Evolutionary conservation across 805 yeast species (phyloP).

Genomic region (Yarrowia hollandica): DNA sequence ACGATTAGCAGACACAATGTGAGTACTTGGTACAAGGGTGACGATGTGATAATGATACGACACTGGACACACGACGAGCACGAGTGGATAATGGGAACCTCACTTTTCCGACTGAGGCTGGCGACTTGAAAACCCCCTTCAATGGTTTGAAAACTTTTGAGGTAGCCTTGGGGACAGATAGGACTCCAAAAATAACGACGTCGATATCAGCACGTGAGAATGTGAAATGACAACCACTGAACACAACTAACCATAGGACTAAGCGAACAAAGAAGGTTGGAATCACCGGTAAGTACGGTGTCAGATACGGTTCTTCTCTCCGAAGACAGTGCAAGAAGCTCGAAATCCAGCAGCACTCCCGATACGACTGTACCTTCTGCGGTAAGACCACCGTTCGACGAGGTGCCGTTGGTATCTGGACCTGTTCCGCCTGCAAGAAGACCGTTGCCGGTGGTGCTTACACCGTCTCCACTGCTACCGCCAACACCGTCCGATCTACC

Average conservation of each 20-base stretch:
- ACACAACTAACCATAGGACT: constrained; percentile 60
- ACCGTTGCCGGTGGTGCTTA: constrained; percentile 99
- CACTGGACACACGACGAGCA: neutral
- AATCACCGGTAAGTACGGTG: constrained; percentile 99
- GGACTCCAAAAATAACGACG: too few species aligned
- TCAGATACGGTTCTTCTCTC: constrained; percentile 99
- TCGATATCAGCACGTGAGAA: neutral
- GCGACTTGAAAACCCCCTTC: too few species aligned
- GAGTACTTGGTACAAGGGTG: constrained; percentile 24
- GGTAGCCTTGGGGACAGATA: too few species aligned
- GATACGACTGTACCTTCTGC: constrained; percentile 99
- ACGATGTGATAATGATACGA: neutral
- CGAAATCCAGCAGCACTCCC: constrained; percentile 98
- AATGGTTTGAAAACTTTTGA: too few species aligned
- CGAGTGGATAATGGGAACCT: neutral
- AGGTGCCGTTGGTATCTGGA: constrained; percentile 99
- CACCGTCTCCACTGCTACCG: constrained; percentile 96
- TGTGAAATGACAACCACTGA: too few species aligned
- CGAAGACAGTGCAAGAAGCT: constrained; percentile 99
- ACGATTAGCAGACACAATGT: constrained; percentile 27
- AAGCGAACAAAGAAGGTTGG: constrained; percentile 99
- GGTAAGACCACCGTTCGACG: constrained; percentile 98
- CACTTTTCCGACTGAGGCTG: too few species aligned
- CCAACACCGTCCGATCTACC: constrained; percentile 99
- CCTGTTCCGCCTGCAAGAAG: constrained; percentile 90